Conservation (phyloP, 1,284 basidiomycete species). For the Marasmius oreades region DNA sequence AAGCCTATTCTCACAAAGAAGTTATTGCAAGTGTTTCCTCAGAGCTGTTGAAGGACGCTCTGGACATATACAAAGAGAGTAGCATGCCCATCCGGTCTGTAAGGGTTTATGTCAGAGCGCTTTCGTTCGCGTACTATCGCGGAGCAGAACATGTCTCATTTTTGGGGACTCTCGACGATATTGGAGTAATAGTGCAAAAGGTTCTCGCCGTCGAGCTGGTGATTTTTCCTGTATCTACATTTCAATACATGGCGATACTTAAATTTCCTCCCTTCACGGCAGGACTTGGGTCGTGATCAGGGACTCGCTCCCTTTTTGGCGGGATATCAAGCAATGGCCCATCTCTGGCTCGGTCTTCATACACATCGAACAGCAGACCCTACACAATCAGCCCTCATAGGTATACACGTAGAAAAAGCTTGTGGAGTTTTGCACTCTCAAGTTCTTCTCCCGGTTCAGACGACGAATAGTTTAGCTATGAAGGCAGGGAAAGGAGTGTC, state of each 20-base stretch:
- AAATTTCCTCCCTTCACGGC: neutral
- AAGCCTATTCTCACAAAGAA: slow-evolving; percentile 52
- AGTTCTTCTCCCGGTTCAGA: slow-evolving; percentile 5
- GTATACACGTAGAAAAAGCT: slow-evolving; percentile 47
- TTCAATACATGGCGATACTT: neutral
- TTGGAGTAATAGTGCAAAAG: slow-evolving; percentile 39
- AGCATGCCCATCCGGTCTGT: slow-evolving; percentile 53
- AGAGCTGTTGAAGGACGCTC: slow-evolving; percentile 43
- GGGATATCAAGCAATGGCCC: slow-evolving; percentile 47
- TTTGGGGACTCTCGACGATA: slow-evolving; percentile 28
- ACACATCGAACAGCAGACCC: slow-evolving; percentile 48
- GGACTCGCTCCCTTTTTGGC: slow-evolving; percentile 33
- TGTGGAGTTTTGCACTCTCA: slow-evolving; percentile 42
- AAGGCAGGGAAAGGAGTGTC: slow-evolving; percentile 9
- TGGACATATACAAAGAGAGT: slow-evolving; percentile 43
- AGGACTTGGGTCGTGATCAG: slow-evolving; percentile 41
- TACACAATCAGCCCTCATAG: slow-evolving; percentile 38
- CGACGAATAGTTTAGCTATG: slow-evolving; percentile 24
- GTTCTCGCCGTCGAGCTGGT: slow-evolving; percentile 42
- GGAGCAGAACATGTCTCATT: slow-evolving; percentile 21
- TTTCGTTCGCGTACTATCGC: slow-evolving; percentile 52
- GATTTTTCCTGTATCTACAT: slow-evolving; percentile 14
- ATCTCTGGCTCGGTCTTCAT: slow-evolving; percentile 67
- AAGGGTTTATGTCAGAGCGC: slow-evolving; percentile 44
- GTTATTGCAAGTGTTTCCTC: slow-evolving; percentile 37